These are phyloP conservation scores for Monascus purpureus DNA, from an alignment of 495 filamentous ascomycete species.

Conservation along the genomic window DNA sequence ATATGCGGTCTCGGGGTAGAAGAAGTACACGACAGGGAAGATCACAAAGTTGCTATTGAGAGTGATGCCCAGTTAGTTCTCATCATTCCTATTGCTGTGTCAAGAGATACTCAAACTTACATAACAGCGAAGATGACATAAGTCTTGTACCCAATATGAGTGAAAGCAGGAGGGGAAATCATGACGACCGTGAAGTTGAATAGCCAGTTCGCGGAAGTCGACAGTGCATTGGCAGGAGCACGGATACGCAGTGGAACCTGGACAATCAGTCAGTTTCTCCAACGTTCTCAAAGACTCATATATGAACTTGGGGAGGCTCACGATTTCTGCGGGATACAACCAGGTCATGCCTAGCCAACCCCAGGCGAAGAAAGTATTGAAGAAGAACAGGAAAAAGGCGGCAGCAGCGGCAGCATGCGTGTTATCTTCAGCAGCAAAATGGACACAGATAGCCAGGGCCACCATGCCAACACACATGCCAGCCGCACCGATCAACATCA, in stretches of 20 bases:
- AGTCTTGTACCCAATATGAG: slow-evolving; percentile 52
- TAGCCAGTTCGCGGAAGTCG: slow-evolving; percentile 39
- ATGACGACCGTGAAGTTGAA: slow-evolving; percentile 51
- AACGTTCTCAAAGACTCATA: not conserved
- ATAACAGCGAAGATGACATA: slow-evolving; percentile 73
- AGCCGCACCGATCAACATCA: slow-evolving; percentile 59
- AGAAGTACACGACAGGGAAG: slow-evolving; percentile 56
- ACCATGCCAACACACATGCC: slow-evolving; percentile 61
- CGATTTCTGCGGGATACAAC: slow-evolving; percentile 65
- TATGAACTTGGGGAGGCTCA: slow-evolving; percentile 3
- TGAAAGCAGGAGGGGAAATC: slow-evolving; percentile 57
- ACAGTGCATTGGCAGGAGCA: slow-evolving; percentile 58
- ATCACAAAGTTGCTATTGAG: slow-evolving; percentile 50
- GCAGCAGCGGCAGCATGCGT: slow-evolving; percentile 34
- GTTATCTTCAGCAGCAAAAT: slow-evolving; percentile 13
- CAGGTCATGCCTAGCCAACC: slow-evolving; percentile 69
- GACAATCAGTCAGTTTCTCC: not conserved
- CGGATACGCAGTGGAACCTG: slow-evolving; percentile 51
- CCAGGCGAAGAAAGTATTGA: slow-evolving; percentile 64
- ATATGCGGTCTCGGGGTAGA: slow-evolving; percentile 64
- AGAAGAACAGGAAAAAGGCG: slow-evolving; percentile 54
- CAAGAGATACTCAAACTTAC: too few species aligned
- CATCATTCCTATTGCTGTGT: too few species aligned
- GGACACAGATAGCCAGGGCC: slow-evolving; percentile 41
- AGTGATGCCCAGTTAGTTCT: slow-evolving; percentile 6